Conservation (phyloP, 2,329 filamentous ascomycete species). For the Zymoseptoria pseudotritici region DNA sequence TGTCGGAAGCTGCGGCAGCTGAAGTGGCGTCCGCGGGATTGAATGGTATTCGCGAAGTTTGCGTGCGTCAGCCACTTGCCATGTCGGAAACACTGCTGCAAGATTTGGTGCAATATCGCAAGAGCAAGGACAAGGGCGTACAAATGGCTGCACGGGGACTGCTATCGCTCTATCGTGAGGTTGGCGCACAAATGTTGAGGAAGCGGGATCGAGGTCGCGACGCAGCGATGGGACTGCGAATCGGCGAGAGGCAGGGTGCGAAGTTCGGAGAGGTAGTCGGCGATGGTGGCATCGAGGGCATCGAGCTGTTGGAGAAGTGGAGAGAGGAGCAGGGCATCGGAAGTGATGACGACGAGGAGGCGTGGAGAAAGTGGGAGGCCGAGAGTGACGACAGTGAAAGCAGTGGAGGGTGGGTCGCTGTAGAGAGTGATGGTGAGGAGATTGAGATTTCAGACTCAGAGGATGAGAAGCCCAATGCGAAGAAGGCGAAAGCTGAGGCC, state of each 20-base stretch:
- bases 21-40: conserved; percentile 89
- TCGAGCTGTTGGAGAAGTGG: conserved; percentile 86
- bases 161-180: conserved; percentile 82
- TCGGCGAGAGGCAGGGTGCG: conserved; percentile 66
- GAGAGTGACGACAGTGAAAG: conserved; percentile 58
- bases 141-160: conserved; percentile 97
- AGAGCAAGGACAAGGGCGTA: conserved; percentile 97
- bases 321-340: conserved; percentile 77
- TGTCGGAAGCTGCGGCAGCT: conserved; percentile 83
- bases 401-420: conserved; percentile 88
- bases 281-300: conserved; percentile 77
- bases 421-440: conserved; percentile 70
- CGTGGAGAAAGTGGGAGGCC: conserved; percentile 54
- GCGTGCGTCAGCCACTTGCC: conserved; percentile 83
- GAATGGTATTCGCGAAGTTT: conserved; percentile 92
- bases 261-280: conserved; percentile 73
- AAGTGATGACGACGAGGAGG: conserved; percentile 51
- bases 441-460: conserved; percentile 68
- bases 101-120: conserved; percentile 90
- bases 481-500: conserved; percentile 32
- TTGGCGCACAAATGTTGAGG: conserved; percentile 79
- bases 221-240: conserved; percentile 72
- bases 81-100: conserved; percentile 95
- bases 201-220: conserved; percentile 89
- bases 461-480: conserved; percentile 49